phyloP scores from a whole-genome alignment of 75 land plant genomes.

The Larix kaempferi region DNA sequence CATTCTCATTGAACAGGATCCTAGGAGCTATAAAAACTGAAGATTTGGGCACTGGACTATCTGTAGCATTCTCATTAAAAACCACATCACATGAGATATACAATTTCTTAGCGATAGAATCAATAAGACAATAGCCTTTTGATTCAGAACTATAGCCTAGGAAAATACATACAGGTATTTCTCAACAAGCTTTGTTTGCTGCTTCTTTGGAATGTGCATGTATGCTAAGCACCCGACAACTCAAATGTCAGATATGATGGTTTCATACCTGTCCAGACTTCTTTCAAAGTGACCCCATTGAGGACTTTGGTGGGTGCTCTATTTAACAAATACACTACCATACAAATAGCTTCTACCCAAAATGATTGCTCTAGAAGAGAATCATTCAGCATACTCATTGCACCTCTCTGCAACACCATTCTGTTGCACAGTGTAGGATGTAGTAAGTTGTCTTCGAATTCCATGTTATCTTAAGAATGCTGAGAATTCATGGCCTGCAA shows the following conservation, averaged over 20 bases:
- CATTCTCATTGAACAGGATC: too few species aligned
- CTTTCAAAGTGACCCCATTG: slow-evolving; percentile 14
- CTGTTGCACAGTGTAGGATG: background rate
- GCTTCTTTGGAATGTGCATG: slow-evolving; percentile 11
- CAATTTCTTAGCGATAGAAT: slow-evolving; percentile 10
- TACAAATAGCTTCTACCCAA: slow-evolving; percentile 15
- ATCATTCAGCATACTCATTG: slow-evolving; percentile 4
- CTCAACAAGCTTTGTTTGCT: slow-evolving; percentile 13
- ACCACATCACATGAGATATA: slow-evolving; percentile 18
- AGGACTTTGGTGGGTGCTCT: slow-evolving; percentile 9
- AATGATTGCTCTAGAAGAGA: background rate
- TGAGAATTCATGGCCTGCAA: background rate
- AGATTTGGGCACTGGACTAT: too few species aligned
- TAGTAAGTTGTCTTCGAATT: too few species aligned
- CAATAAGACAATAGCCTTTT: slow-evolving; percentile 15
- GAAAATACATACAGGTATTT: slow-evolving; percentile 19
- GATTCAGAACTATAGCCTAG: slow-evolving; percentile 8
- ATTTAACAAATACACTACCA: background rate
- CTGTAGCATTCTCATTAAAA: slow-evolving; percentile 16
- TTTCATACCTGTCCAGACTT: background rate
- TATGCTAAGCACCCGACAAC: slow-evolving; percentile 17
- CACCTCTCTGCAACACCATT: background rate
- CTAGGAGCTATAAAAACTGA: too few species aligned
- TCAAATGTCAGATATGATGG: slow-evolving; percentile 14
- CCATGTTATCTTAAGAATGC: background rate